Conservation (phyloP, 208 protist species). For the Zelonia costaricensis region DNA sequence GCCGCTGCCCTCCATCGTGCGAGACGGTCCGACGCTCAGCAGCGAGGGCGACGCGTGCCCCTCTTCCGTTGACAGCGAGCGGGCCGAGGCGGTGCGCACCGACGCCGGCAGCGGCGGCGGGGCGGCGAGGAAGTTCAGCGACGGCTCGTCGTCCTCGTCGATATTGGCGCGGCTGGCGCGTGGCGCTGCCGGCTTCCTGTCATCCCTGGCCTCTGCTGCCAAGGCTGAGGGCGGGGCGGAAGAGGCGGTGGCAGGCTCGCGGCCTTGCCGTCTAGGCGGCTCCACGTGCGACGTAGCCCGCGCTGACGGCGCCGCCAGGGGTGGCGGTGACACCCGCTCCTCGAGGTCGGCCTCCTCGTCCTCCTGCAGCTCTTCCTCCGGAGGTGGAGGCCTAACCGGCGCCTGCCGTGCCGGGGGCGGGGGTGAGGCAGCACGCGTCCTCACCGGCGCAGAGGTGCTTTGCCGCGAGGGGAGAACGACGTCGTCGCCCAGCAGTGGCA, state of each 20-base stretch:
- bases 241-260: no score
- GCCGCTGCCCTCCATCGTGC: neutral
- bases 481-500: constrained; percentile 19
- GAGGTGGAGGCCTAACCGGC: neutral
- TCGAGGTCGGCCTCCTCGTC: constrained; percentile 10
- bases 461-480: constrained; percentile 20
- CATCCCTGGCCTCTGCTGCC: no score
- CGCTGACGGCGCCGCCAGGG: neutral
- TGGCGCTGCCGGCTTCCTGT: constrained; percentile 1
- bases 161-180: constrained; percentile 9
- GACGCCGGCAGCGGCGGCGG: constrained; percentile 3
- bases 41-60: neutral
- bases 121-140: constrained; percentile 28
- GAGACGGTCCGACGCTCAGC: neutral
- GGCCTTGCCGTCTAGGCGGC: no score
- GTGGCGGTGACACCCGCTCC: neutral
- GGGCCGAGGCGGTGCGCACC: neutral
- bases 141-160: constrained; percentile 52
- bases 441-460: neutral
- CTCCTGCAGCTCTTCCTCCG: neutral
- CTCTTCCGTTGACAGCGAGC: neutral
- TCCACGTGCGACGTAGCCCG: no score
- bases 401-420: neutral
- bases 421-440: neutral
- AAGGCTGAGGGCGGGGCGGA: no score